phyloP scores from a whole-genome alignment of 2,329 filamentous ascomycete species.

The Blastomyces silverae region DNA sequence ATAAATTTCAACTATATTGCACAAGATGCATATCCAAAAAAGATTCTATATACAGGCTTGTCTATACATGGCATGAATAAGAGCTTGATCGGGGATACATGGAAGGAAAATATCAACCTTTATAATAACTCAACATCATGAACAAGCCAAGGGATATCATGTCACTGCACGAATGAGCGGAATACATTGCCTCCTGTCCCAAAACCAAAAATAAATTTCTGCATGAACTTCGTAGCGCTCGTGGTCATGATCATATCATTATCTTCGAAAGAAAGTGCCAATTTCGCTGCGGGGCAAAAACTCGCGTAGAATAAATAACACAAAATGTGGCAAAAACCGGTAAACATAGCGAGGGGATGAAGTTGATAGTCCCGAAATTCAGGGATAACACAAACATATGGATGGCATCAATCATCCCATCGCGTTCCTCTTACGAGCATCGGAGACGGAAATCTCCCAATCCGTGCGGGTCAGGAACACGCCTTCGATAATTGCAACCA shows the following conservation, averaged over 20 bases:
- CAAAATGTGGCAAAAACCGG: background rate
- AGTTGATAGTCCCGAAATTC: background rate
- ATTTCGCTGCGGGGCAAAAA: background rate
- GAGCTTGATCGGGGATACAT: background rate
- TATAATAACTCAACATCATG: background rate
- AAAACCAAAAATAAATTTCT: background rate
- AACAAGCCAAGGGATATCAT: background rate
- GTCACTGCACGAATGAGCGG: background rate
- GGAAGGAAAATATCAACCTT: background rate
- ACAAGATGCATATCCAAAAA: background rate
- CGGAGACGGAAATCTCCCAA: slow-evolving; percentile 55
- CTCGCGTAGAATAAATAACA: background rate
- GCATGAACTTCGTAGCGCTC: background rate
- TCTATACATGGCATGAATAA: slow-evolving; percentile 1
- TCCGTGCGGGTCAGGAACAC: slow-evolving; percentile 50
- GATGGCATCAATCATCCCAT: slow-evolving; percentile 27
- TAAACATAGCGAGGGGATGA: background rate
- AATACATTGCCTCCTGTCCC: background rate
- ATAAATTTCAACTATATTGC: background rate
- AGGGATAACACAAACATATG: background rate
- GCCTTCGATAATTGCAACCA: slow-evolving; percentile 52
- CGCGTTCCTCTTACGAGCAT: slow-evolving; percentile 52
- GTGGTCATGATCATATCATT: background rate
- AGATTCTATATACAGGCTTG: background rate
- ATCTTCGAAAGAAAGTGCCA: background rate